Evolutionary conservation across 805 yeast genomes (phyloP).

Genomic region (Candida namnaoensis): DNA sequence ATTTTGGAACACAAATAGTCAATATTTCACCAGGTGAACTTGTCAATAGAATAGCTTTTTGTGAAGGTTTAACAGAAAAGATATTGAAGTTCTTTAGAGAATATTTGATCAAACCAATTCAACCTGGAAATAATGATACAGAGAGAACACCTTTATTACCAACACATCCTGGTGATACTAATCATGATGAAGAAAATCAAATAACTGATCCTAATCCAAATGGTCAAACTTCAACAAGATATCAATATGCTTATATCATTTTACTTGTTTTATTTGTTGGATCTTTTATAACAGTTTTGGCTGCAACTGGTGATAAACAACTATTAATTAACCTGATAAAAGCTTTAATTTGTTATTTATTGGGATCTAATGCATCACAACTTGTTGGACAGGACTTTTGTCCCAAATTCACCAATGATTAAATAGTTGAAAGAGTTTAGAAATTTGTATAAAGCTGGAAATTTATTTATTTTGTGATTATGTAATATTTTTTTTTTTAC

Average conservation of each 20-base stretch:
- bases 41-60: too few species aligned
- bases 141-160: constrained; percentile 9
- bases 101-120: too few species aligned
- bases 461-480: too few species aligned
- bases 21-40: too few species aligned
- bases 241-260: neutral
- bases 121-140: constrained; percentile 1
- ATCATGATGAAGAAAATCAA: neutral
- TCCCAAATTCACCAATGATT: constrained; percentile 2
- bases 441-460: too few species aligned
- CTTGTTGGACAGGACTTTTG: constrained; percentile 13
- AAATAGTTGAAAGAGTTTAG: too few species aligned
- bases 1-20: too few species aligned
- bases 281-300: neutral
- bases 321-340: constrained; percentile 8
- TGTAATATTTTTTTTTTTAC: too few species aligned
- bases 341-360: constrained; percentile 12
- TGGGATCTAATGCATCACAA: constrained; percentile 3
- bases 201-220: neutral
- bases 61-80: too few species aligned
- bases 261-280: neutral
- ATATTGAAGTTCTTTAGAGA: neutral
- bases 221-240: neutral
- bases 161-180: neutral
- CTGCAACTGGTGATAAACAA: constrained; percentile 10